Evolutionary conservation across 371 early-diverging fungal genomes (phyloP).

Genomic region (Sporodiniella umbellata): DNA sequence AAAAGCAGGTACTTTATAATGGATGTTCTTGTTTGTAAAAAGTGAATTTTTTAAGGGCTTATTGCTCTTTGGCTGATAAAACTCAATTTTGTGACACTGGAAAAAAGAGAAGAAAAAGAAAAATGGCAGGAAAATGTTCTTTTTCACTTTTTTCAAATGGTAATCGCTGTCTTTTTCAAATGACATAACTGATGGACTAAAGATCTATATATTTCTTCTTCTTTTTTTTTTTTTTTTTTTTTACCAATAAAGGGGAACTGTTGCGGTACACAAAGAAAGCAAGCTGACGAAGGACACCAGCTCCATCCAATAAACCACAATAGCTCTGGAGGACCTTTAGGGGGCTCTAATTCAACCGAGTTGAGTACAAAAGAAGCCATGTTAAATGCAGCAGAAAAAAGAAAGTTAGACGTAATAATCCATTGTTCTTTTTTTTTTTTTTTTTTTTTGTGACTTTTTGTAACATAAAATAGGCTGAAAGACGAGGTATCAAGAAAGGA

Average conservation of each 20-base stretch:
- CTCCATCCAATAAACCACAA: conserved; percentile 6
- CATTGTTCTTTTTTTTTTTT: not conserved
- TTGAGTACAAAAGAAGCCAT: conserved; percentile 26
- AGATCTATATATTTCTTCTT: too few species aligned
- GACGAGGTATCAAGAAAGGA: conserved; percentile 29
- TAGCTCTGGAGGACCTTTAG: conserved; percentile 10
- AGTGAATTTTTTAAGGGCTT: too few species aligned
- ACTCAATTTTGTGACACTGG: not conserved
- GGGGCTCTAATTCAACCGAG: conserved; percentile 6
- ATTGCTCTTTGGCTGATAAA: too few species aligned
- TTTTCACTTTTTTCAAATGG: conserved; percentile 3
- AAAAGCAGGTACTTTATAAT: too few species aligned
- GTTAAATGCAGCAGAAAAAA: conserved; percentile 35
- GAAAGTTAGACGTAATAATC: conserved; percentile 26
- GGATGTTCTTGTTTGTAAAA: too few species aligned
- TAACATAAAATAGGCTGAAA: conserved; percentile 29
- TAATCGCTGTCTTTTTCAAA: not conserved
- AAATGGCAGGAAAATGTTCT: not conserved
- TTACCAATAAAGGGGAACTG: conserved; percentile 14
- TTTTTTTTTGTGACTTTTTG: not conserved
- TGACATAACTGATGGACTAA: not conserved
- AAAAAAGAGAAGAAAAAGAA: too few species aligned
- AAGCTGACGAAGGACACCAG: conserved; percentile 11
- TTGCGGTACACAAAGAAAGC: conserved; percentile 17
- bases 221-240: not conserved